Evolutionary conservation across 225 moss, liverwort and hornwort genomes (phyloP).

Genomic region (Antitrichia curtipendula): DNA sequence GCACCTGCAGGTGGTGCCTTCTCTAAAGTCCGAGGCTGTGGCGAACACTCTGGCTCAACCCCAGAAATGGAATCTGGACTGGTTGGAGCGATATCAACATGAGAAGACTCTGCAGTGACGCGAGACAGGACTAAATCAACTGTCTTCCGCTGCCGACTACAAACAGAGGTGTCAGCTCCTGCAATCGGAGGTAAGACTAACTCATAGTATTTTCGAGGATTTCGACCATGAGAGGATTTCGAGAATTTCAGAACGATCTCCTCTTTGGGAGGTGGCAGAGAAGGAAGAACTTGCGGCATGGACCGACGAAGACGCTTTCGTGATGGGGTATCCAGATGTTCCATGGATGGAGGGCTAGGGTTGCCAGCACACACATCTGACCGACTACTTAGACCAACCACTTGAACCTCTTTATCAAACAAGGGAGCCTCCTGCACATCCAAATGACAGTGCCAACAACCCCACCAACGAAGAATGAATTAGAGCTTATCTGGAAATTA

Average conservation of each 20-base stretch:
- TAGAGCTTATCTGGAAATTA: neutral
- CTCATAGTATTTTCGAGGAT: neutral
- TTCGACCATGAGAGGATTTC: neutral
- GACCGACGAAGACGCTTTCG: neutral
- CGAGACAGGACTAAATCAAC: constrained; percentile 1
- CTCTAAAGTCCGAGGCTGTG: neutral
- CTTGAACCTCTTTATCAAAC: constrained; percentile 18
- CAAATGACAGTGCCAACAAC: neutral
- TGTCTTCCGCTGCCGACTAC: neutral
- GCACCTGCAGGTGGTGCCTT: neutral
- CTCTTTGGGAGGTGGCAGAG: neutral
- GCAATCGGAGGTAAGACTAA: neutral
- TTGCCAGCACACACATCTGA: neutral
- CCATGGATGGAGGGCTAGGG: neutral
- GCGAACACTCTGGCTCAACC: neutral
- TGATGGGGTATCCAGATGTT: neutral
- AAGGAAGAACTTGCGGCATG: neutral
- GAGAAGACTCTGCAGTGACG: neutral
- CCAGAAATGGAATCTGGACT: neutral
- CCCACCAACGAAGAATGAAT: neutral
- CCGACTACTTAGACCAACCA: neutral
- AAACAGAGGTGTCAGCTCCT: neutral
- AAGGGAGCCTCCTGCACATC: constrained; percentile 11
- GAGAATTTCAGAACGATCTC: neutral
- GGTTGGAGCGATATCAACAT: neutral